These are phyloP conservation scores for Annulohypoxylon bovei DNA, from an alignment of 495 filamentous ascomycete species.

Conservation along the genomic window DNA sequence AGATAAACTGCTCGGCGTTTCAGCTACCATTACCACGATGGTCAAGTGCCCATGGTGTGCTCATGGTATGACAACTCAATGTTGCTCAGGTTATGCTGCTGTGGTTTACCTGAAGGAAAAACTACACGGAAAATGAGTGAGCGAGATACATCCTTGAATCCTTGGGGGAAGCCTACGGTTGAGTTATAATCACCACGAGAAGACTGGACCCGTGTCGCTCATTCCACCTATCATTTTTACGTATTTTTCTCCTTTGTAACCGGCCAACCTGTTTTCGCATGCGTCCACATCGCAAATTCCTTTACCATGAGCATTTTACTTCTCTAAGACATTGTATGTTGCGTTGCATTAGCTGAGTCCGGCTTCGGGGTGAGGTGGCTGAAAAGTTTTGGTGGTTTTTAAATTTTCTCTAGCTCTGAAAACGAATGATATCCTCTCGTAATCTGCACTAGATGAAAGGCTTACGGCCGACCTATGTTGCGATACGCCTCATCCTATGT, in stretches of 20 bases:
- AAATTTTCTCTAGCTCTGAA: constrained; percentile 10
- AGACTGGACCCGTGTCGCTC: not conserved
- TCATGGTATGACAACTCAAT: constrained; percentile 76
- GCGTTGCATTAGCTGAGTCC: constrained; percentile 19
- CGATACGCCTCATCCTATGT: constrained; percentile 17
- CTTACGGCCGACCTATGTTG: not conserved
- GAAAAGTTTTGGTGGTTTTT: constrained; percentile 6
- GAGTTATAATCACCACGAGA: not conserved
- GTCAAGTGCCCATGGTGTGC: constrained; percentile 81
- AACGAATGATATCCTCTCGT: constrained; percentile 18
- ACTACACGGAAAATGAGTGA: constrained; percentile 60
- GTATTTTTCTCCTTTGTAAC: constrained; percentile 20
- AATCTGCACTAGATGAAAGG: not conserved
- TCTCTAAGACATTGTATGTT: constrained; percentile 2
- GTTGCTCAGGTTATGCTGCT: constrained; percentile 78
- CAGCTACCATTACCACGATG: constrained; percentile 64
- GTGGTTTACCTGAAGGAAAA: constrained; percentile 74
- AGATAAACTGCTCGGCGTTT: constrained; percentile 58
- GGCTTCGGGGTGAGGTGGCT: constrained; percentile 16
- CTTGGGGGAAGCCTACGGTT: not conserved
- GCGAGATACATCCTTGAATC: not conserved
- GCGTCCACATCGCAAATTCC: constrained; percentile 23
- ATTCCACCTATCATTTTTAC: not conserved
- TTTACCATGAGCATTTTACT: constrained; percentile 11
- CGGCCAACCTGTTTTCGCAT: constrained; percentile 11